A percentile compares a stretch with the other conserved stretches of the same genome.
Evolutionary conservation across 371 early-diverging fungal species (phyloP).

Genomic region (Phascolomyces articulosus): DNA sequence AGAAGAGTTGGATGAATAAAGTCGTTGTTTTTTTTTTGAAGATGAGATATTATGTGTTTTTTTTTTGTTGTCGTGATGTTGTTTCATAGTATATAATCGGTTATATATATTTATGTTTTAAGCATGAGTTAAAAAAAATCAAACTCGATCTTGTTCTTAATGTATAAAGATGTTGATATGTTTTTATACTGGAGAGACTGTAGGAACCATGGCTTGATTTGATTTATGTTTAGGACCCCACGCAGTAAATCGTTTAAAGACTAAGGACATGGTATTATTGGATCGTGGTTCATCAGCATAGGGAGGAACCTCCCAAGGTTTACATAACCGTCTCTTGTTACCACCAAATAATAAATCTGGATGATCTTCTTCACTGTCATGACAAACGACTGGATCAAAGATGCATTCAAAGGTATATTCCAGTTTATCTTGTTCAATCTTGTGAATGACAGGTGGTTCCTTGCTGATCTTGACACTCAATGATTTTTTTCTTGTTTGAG

Average conservation of each 20-base stretch:
- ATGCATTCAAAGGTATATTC: constrained; percentile 47
- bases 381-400: constrained; percentile 46
- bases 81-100: too few relatives aligned
- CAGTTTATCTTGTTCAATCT: constrained; percentile 36
- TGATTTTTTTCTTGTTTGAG: constrained; percentile 19
- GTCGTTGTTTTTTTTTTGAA: too few relatives aligned
- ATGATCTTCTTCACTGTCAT: constrained; percentile 49
- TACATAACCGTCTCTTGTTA: constrained; percentile 17
- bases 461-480: constrained; percentile 45
- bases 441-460: constrained; percentile 45
- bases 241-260: constrained; percentile 12
- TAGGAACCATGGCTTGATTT: constrained; percentile 5
- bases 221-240: constrained; percentile 8
- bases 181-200: constrained; percentile 6
- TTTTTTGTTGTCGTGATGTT: too few relatives aligned
- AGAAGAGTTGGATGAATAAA: too few relatives aligned
- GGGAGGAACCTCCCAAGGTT: constrained; percentile 43
- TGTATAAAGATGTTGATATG: not conserved
- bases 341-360: constrained; percentile 30
- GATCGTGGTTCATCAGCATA: constrained; percentile 12
- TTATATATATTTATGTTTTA: too few relatives aligned
- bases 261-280: constrained; percentile 1
- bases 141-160: too few relatives aligned
- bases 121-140: too few relatives aligned
- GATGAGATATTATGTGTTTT: too few relatives aligned